Evolutionary conservation across 129 eudicot genomes (phyloP).

Genomic region (Chrysanthemum makinoi): DNA sequence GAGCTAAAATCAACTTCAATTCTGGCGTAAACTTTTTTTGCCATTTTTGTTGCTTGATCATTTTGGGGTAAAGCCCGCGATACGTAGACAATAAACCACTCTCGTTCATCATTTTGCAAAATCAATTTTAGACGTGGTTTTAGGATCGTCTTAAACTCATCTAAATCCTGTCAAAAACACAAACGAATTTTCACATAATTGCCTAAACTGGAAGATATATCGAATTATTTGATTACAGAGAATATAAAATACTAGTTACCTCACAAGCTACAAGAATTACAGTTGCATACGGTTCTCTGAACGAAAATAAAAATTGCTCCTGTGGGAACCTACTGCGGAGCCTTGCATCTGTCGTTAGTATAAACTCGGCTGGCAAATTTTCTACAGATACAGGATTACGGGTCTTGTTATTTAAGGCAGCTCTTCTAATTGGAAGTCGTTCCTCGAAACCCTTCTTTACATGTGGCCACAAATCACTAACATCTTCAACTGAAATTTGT

Average conservation of each 20-base stretch:
- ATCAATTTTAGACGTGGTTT: conserved; percentile 94
- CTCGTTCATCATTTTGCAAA: conserved; percentile 93
- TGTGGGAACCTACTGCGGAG: conserved; percentile 97
- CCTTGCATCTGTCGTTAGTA: conserved; percentile 93
- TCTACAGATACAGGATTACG: conserved; percentile 84
- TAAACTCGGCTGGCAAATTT: conserved; percentile 73
- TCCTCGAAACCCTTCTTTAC: conserved; percentile 83
- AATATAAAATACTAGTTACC: conserved; percentile 46
- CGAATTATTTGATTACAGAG: not conserved
- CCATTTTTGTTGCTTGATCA: conserved; percentile 95
- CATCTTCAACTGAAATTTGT: conserved; percentile 84
- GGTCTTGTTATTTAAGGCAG: conserved; percentile 83
- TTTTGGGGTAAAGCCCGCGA: conserved; percentile 87
- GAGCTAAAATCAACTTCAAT: conserved; percentile 98
- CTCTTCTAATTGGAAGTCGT: conserved; percentile 73
- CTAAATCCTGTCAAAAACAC: conserved; percentile 68
- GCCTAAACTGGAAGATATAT: not conserved
- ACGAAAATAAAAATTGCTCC: conserved; percentile 88
- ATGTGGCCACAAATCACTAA: conserved; percentile 92
- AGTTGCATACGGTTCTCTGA: conserved; percentile 95
- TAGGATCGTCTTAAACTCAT: conserved; percentile 92
- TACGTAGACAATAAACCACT: conserved; percentile 97
- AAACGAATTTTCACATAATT: not conserved
- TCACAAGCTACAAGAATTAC: conserved; percentile 93
- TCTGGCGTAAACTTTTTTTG: conserved; percentile 90